Conservation (phyloP, 169 alveolate species). For the Plasmodium berghei region DNA sequence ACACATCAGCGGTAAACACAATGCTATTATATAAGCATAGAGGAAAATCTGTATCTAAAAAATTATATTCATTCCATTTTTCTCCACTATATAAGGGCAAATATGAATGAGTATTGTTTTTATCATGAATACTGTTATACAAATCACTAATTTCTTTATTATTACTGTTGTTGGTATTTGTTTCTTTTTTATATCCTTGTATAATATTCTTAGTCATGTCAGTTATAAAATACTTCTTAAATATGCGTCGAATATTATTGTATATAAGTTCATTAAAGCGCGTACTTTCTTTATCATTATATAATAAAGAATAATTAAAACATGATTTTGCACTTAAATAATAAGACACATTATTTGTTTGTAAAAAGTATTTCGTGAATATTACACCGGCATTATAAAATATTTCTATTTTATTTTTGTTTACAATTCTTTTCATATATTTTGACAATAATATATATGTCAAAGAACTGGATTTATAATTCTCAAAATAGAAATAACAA, state of each 20-base stretch:
- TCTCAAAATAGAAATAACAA: constrained; percentile 43
- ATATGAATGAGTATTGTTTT: background rate
- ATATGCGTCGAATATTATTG: constrained; percentile 19
- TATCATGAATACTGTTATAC: background rate
- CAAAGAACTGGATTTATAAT: constrained; percentile 49
- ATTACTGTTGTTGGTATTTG: background rate
- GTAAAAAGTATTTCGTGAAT: constrained; percentile 47
- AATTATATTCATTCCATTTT: background rate
- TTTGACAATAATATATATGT: constrained; percentile 55
- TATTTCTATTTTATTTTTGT: constrained; percentile 46
- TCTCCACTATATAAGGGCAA: background rate
- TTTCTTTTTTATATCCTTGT: background rate
- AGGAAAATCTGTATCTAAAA: background rate
- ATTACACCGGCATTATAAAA: constrained; percentile 56
- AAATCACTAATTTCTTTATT: background rate
- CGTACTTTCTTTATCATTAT: constrained; percentile 37
- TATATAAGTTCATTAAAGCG: constrained; percentile 28
- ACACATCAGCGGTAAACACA: background rate
- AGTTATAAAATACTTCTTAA: constrained; percentile 22
- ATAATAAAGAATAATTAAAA: constrained; percentile 42
- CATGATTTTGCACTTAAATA: constrained; percentile 46
- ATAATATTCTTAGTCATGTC: too few relatives aligned
- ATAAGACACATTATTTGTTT: constrained; percentile 31
- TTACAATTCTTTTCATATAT: constrained; percentile 29
- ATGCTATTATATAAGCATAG: background rate